A percentile compares a stretch with the other conserved stretches of the same genome.
Conservation (phyloP, 139 green algal species). For the Coelastrella sp. region DNA sequence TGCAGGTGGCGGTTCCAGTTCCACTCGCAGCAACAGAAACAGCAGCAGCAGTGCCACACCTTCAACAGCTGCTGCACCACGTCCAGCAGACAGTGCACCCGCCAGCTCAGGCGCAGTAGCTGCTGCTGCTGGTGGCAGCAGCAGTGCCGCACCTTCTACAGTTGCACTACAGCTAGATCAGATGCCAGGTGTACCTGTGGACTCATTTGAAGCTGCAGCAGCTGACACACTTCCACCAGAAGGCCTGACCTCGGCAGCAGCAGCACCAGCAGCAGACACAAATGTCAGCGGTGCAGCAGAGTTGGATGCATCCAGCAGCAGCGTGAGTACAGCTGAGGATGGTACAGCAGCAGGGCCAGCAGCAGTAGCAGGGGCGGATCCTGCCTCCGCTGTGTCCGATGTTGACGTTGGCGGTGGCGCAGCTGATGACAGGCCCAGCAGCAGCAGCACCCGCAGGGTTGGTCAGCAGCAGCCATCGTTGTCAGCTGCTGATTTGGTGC, state of each 20-base stretch:
- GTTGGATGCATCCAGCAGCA: neutral
- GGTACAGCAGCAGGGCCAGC: slow-evolving; percentile 8
- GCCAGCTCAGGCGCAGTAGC: too few relatives aligned
- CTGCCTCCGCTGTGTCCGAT: neutral
- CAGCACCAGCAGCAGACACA: neutral
- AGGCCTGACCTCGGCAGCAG: neutral
- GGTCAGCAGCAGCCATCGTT: neutral
- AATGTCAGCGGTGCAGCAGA: neutral
- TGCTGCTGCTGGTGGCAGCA: too few relatives aligned
- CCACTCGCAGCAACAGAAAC: neutral
- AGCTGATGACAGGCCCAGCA: neutral
- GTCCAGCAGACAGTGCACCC: too few relatives aligned
- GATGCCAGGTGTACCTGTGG: too few relatives aligned
- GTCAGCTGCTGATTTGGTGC: slow-evolving; percentile 14
- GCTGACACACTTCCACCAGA: too few relatives aligned
- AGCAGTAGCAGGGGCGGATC: neutral
- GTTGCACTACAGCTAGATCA: neutral
- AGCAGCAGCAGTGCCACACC: neutral
- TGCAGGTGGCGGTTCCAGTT: neutral
- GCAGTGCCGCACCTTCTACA: neutral
- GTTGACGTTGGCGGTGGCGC: neutral
- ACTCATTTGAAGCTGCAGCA: too few relatives aligned
- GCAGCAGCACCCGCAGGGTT: neutral
- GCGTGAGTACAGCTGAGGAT: neutral
- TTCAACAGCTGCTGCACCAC: neutral